Conservation (phyloP, 139 green algal genomes). For the Monoraphidium neglectum region DNA sequence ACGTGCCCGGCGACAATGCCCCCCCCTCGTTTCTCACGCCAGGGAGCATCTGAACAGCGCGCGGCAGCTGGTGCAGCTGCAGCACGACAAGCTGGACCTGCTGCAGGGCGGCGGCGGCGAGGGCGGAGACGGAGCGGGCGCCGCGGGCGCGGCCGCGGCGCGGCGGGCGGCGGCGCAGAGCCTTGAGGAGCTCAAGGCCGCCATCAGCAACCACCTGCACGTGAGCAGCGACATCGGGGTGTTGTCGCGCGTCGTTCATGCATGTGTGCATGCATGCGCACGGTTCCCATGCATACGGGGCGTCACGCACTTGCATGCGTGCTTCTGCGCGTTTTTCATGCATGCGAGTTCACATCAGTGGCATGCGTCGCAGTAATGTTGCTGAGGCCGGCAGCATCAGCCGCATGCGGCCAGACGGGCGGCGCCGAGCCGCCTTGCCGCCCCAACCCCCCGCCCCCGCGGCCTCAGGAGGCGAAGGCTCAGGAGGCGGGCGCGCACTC, state of each 20-base stretch:
- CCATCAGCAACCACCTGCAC: slow-evolving; percentile 44
- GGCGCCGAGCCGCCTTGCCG: not conserved
- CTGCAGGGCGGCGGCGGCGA: slow-evolving; percentile 33
- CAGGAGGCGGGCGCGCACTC: slow-evolving; percentile 14
- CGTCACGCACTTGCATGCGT: not conserved
- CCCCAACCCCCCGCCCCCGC: not conserved
- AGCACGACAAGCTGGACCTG: slow-evolving; percentile 46
- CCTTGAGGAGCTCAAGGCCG: slow-evolving; percentile 43
- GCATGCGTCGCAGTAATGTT: not conserved
- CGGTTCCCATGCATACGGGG: not conserved
- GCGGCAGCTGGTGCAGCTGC: slow-evolving; percentile 36
- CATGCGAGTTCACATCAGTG: not conserved
- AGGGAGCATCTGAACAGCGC: slow-evolving; percentile 46
- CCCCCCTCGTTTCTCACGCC: not conserved
- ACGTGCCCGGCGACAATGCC: not conserved
- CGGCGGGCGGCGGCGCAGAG: slow-evolving; percentile 10
- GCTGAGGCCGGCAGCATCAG: not conserved
- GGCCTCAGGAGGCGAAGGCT: not conserved
- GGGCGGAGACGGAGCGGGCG: not conserved
- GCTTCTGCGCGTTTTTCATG: not conserved
- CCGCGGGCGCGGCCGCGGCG: not conserved
- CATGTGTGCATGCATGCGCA: not conserved
- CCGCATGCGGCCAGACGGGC: not conserved
- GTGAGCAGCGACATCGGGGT: not conserved
- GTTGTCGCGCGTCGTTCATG: not conserved